phyloP scores from a whole-genome alignment of 164 flowering plant genomes.

The Magnolia changhungtana region DNA sequence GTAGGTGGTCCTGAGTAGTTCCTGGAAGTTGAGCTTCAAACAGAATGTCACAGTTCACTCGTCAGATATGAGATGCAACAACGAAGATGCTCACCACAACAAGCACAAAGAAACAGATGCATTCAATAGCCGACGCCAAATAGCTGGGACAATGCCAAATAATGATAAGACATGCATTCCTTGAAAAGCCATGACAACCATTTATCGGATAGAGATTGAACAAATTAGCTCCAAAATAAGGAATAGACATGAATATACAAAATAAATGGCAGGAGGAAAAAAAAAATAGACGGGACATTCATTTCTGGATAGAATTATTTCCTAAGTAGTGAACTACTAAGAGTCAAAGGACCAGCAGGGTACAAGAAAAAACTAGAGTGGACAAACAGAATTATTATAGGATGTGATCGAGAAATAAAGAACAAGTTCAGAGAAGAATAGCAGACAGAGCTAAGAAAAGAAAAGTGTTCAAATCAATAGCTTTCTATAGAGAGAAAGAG shows the following conservation, averaged over 20 bases:
- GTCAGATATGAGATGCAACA: not conserved
- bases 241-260: not conserved
- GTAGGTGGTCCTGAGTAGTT: conserved; percentile 92
- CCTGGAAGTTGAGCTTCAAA: conserved; percentile 95
- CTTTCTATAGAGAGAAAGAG: too few species aligned
- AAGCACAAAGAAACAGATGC: not conserved
- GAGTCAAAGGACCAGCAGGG: too few species aligned
- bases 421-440: too few species aligned
- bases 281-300: not conserved
- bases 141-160: not conserved
- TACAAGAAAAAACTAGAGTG: too few species aligned
- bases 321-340: not conserved
- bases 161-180: not conserved
- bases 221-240: not conserved
- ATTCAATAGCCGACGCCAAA: not conserved
- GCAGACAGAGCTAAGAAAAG: too few species aligned
- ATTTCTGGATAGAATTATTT: not conserved
- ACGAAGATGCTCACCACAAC: not conserved
- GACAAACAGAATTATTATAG: too few species aligned
- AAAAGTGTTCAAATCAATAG: too few species aligned
- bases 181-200: not conserved
- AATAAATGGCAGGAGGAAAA: not conserved
- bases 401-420: too few species aligned
- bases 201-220: not conserved
- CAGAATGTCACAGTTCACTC: conserved; percentile 15